Conservation (phyloP, 208 protist species). For the Leishmania arabica region DNA sequence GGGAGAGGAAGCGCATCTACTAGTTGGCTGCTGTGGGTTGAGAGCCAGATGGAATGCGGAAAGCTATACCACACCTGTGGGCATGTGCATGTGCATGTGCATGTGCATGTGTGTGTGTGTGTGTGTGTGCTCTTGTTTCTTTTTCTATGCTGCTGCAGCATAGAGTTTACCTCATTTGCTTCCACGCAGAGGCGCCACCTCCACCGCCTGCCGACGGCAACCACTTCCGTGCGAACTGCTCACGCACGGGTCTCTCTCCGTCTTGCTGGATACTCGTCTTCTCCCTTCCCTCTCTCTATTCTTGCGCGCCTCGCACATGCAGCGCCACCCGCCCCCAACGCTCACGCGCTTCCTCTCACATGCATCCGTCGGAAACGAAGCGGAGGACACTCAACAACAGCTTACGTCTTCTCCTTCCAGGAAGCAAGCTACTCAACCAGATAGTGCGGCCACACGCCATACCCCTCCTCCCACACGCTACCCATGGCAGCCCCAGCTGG, state of each 20-base stretch:
- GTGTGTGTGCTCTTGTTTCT: background rate
- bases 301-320: background rate
- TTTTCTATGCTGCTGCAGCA: constrained; percentile 9
- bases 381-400: background rate
- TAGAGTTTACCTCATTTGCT: background rate
- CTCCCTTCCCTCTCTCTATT: background rate
- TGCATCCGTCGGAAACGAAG: background rate
- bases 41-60: background rate
- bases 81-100: background rate
- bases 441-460: background rate
- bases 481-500: constrained; percentile 1
- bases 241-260: background rate
- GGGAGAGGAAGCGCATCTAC: constrained; percentile 23
- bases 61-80: background rate
- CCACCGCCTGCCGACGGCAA: background rate
- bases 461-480: background rate
- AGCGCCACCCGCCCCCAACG: background rate
- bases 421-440: background rate
- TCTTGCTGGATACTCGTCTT: no score
- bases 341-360: background rate
- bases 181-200: background rate
- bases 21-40: background rate
- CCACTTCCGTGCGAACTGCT: background rate
- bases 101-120: background rate
- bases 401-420: background rate